Base-by-base conservation (phyloP, 2,329 filamentous ascomycete genomes). In the Aspergillus fischeri region DNA sequence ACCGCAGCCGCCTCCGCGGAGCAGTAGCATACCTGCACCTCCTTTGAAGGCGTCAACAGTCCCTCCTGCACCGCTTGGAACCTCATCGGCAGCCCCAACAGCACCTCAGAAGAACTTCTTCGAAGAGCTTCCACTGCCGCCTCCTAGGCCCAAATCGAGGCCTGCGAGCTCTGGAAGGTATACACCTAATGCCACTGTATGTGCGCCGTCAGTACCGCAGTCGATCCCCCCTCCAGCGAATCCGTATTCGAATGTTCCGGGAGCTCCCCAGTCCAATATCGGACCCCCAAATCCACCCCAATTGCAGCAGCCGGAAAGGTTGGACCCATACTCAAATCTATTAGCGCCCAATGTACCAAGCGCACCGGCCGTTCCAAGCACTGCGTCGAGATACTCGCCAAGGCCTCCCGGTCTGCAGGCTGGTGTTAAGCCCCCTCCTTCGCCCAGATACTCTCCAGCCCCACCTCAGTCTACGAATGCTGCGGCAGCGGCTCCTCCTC, bases 61-160 rank as follows among this genome's bases (percentile, higher is more conserved):
- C 51, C 45, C 67, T 24, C 51, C 60, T 29, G 61, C 61, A 21
- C 56, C 61, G 9, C 28, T 74, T 68, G 27, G 73, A 70, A 51
- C 77, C 76, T n/a, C 67, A 65, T 25, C 77, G 74, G 50, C 58
- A 35, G 38, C 64, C 27, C 45, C 61, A 20, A 54, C 60, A 6
- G 57, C 67, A 41, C 65, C 70, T 4, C 63, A 70, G 1, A 75
- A 74, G 58, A 85, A 82, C 63, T 93, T 93, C 70, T 93, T 92
- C 63, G 90, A 92, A 72, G 90, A 93, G 54, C 78, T 93, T 24
- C 90, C 90, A 1, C 73, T 65, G 57, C 63, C 88, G 52, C 73
- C 81, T 1, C 74, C 83, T 3, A 87, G 81, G 67, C 51, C 63
- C 38, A 61, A 54, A 49, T 81, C 85, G n/a, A 83, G 87, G 27